Percentiles rank a stretch among this genome's conserved stretches.
These are phyloP conservation scores for Trametes coccinea DNA, from an alignment of 768 basidiomycete species.

Conservation along the genomic window DNA sequence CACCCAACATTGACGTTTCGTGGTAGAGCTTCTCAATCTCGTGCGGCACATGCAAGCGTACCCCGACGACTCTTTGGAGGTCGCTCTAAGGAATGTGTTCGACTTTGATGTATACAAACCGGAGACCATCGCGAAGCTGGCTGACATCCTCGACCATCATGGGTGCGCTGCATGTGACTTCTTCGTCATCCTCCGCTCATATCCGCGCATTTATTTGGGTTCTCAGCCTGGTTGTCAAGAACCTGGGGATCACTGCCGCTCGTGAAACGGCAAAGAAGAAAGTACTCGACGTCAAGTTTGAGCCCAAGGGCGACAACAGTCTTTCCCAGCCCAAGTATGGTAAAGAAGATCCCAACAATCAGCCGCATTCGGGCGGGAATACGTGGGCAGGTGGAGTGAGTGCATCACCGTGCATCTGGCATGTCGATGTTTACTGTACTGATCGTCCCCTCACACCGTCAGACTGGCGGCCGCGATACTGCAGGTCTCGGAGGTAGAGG, in stretches of 20 bases:
- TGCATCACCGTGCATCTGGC: conserved; percentile 1
- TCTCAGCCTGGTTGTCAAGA: conserved; percentile 49
- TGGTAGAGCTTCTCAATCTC: conserved; percentile 62
- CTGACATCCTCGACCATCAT: conserved; percentile 57
- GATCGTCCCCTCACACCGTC: background rate
- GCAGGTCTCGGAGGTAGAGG: conserved; percentile 69
- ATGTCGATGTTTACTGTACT: background rate
- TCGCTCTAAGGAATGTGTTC: conserved; percentile 63
- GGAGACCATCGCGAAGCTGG: conserved; percentile 62
- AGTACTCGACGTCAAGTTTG: conserved; percentile 56
- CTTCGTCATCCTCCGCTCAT: background rate
- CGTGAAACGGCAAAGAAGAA: conserved; percentile 47
- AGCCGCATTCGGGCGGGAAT: conserved; percentile 59
- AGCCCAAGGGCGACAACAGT: conserved; percentile 49
- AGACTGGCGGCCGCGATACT: conserved; percentile 68
- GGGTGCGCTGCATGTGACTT: conserved; percentile 42
- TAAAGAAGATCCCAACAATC: conserved; percentile 55
- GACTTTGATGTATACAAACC: conserved; percentile 71
- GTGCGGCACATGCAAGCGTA: conserved; percentile 64
- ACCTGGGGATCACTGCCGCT: conserved; percentile 59
- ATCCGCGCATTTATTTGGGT: background rate
- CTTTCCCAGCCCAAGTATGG: conserved; percentile 61
- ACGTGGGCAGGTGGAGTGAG: conserved; percentile 65
- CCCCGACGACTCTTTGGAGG: conserved; percentile 57
- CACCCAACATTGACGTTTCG: background rate